These are phyloP conservation scores for Umbelopsis sp. DNA, from an alignment of 192 early-diverging fungal species.

Conservation along the genomic window DNA sequence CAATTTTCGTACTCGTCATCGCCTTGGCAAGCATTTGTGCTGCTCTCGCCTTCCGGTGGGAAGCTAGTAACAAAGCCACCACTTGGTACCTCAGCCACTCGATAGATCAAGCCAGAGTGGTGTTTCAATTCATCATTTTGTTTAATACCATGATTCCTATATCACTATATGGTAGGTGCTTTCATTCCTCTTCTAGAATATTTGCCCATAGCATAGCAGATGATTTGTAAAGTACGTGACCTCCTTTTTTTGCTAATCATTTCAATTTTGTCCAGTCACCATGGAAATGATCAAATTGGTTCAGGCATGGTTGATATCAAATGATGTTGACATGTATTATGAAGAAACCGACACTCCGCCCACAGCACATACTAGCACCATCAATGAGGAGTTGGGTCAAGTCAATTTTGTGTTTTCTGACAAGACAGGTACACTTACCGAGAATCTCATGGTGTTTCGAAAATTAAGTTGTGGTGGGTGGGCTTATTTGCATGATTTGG, in stretches of 20 bases:
- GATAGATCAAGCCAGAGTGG: conserved; percentile 31
- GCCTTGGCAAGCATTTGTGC: conserved; percentile 57
- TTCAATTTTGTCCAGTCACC: conserved; percentile 54
- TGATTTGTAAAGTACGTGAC: conserved; percentile 50
- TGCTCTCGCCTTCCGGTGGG: conserved; percentile 54
- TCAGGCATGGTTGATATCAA: conserved; percentile 76
- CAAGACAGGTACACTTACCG: conserved; percentile 89
- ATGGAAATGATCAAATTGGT: conserved; percentile 82
- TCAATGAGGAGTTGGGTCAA: conserved; percentile 89
- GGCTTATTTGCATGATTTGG: conserved; percentile 63
- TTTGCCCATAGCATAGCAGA: conserved; percentile 89
- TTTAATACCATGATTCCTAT: conserved; percentile 88
- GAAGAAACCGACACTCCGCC: conserved; percentile 70
- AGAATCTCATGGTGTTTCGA: conserved; percentile 84
- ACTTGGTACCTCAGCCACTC: conserved; percentile 58
- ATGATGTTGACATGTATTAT: conserved; percentile 82
- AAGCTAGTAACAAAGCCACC: conserved; percentile 22
- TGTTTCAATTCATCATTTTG: conserved; percentile 77
- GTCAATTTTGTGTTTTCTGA: conserved; percentile 90
- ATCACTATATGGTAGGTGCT: conserved; percentile 70
- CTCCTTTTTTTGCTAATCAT: conserved; percentile 60
- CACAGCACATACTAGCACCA: conserved; percentile 73
- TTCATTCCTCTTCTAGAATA: conserved; percentile 73
- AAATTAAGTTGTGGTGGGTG: conserved; percentile 66
- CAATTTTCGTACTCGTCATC: conserved; percentile 65